Evolutionary conservation across 2,329 filamentous ascomycete species (phyloP).

Genomic region (Diaporthe helianthi): DNA sequence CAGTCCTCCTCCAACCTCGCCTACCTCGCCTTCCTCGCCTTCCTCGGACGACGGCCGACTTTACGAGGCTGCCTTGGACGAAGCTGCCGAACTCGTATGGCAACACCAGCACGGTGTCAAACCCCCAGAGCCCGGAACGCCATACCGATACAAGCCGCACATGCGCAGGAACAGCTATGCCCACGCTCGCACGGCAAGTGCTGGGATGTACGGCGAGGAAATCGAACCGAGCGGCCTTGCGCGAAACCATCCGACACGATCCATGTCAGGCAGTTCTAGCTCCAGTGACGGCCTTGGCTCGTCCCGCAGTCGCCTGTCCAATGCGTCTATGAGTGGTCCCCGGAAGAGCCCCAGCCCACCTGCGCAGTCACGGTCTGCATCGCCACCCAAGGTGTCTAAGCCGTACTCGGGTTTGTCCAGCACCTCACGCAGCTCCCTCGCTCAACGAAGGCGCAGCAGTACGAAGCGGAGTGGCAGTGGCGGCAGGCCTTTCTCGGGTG

Average conservation of each 20-base stretch:
- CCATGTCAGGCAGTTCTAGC: slow-evolving; percentile 54
- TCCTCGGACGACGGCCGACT: slow-evolving; percentile 63
- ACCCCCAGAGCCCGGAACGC: slow-evolving; percentile 64
- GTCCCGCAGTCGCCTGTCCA: slow-evolving; percentile 42
- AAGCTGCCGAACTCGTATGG: slow-evolving; percentile 81
- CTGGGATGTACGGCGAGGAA: slow-evolving; percentile 57
- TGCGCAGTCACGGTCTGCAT: slow-evolving; percentile 44
- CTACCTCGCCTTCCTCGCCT: too few species aligned
- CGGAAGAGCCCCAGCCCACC: slow-evolving; percentile 33
- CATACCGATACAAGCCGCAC: slow-evolving; percentile 73
- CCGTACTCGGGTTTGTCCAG: slow-evolving; percentile 50
- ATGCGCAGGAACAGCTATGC: slow-evolving; percentile 76
- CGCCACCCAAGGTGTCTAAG: slow-evolving; percentile 44
- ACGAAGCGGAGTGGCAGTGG: slow-evolving; percentile 75
- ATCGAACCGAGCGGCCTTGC: slow-evolving; percentile 55
- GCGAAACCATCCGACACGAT: slow-evolving; percentile 51
- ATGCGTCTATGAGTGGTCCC: slow-evolving; percentile 29
- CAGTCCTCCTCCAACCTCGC: slow-evolving; percentile 48
- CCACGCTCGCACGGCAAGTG: slow-evolving; percentile 67
- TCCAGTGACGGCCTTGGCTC: slow-evolving; percentile 53
- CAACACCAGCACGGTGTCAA: slow-evolving; percentile 71
- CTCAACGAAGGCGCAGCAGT: slow-evolving; percentile 66
- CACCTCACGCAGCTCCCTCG: slow-evolving; percentile 45
- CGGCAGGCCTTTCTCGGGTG: slow-evolving; percentile 73
- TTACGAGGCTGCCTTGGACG: slow-evolving; percentile 74